Evolutionary conservation across 75 land plant genomes (phyloP).

Genomic region (Sequoiadendron giganteum): DNA sequence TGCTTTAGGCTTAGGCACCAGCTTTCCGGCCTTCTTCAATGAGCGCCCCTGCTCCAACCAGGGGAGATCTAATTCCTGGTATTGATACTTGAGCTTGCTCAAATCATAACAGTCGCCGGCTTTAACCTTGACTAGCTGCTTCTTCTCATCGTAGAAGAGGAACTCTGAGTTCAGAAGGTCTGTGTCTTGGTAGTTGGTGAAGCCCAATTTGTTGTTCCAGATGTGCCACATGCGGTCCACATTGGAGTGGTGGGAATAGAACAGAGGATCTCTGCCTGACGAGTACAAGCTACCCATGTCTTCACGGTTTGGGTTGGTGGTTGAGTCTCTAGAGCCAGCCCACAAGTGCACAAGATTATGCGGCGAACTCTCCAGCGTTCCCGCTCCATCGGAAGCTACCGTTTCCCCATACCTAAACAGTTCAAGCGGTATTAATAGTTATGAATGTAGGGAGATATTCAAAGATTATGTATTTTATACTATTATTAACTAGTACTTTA

Average conservation of each 20-base stretch:
- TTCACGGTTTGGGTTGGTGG: no score
- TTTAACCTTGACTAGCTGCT: conserved; percentile 21
- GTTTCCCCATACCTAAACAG: no score
- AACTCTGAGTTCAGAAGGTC: conserved; percentile 32
- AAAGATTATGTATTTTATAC: no score
- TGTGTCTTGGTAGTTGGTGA: neutral
- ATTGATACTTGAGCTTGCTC: conserved; percentile 25
- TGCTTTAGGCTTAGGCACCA: neutral
- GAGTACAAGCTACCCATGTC: no score
- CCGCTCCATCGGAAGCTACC: no score
- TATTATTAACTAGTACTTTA: no score
- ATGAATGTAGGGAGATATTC: no score
- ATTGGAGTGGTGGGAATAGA: neutral
- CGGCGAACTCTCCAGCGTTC: no score
- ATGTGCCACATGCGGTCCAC: neutral
- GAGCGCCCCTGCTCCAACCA: conserved; percentile 15
- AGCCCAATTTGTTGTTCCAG: neutral
- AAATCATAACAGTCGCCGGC: conserved; percentile 25
- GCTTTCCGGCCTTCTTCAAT: neutral
- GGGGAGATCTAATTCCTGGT: conserved; percentile 18
- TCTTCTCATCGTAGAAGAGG: conserved; percentile 48
- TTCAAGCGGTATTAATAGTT: no score
- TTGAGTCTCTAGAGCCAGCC: no score
- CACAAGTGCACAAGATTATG: no score
- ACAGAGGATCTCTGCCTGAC: neutral